These are phyloP conservation scores for Verbascum thapsus DNA, from an alignment of 257 asterid species.

Conservation along the genomic window DNA sequence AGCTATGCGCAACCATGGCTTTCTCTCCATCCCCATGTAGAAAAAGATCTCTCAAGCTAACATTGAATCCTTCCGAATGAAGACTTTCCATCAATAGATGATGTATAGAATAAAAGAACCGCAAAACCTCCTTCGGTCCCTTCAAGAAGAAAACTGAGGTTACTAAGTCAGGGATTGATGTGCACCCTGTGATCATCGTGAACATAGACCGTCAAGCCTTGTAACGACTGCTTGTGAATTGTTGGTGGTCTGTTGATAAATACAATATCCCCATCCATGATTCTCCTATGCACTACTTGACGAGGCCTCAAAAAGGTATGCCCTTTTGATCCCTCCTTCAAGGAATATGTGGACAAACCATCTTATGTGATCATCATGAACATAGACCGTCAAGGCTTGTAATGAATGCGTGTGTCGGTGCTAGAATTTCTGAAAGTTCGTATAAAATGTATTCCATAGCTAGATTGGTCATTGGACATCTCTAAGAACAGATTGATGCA, in stretches of 20 bases:
- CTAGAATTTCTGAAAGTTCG: no score
- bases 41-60: slow-evolving; percentile 71
- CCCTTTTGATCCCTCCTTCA: slow-evolving; percentile 92
- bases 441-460: no score
- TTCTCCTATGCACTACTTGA: slow-evolving; percentile 86
- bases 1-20: no score
- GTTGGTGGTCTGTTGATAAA: slow-evolving; percentile 97
- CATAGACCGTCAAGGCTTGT: no score
- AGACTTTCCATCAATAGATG: slow-evolving; percentile 86
- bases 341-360: slow-evolving; percentile 71
- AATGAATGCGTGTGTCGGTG: no score
- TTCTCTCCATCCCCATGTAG: slow-evolving; percentile 57
- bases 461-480: no score
- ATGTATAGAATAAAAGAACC: slow-evolving; percentile 72
- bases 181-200: slow-evolving; percentile 92
- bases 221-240: slow-evolving; percentile 93
- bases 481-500: no score
- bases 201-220: slow-evolving; percentile 77
- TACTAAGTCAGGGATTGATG: slow-evolving; percentile 83
- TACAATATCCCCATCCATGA: slow-evolving; percentile 94
- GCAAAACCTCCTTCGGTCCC: slow-evolving; percentile 81
- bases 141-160: slow-evolving; percentile 78
- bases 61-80: slow-evolving; percentile 71
- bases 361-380: no score
- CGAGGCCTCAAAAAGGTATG: slow-evolving; percentile 91